phyloP scores from a whole-genome alignment of 257 asterid species.

The Fraxinus cuspidata region DNA sequence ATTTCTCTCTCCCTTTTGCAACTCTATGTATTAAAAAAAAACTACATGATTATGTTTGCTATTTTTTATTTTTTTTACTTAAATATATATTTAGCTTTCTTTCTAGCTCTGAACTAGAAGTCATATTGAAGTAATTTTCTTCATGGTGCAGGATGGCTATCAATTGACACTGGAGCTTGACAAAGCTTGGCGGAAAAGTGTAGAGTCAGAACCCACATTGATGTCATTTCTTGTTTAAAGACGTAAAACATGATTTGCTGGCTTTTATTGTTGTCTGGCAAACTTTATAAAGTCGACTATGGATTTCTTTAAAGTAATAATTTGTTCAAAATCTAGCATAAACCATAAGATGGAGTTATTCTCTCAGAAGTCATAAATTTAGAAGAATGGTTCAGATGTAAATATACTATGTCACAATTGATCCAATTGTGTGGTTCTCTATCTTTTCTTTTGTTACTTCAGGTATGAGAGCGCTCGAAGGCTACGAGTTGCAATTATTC shows the following conservation, averaged over 20 bases:
- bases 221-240: slow-evolving; percentile 59
- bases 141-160: slow-evolving; percentile 66
- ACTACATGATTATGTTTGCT: not conserved
- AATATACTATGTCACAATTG: too few relatives aligned
- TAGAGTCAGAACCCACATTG: slow-evolving; percentile 51
- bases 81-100: not conserved
- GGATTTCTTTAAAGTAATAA: not conserved
- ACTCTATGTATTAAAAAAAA: too few relatives aligned
- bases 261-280: not conserved
- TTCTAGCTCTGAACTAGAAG: slow-evolving; percentile 16
- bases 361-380: too few relatives aligned
- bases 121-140: slow-evolving; percentile 7
- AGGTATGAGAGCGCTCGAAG: slow-evolving; percentile 85
- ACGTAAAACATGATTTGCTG: slow-evolving; percentile 37
- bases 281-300: not conserved
- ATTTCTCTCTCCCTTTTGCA: not conserved
- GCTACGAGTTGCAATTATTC: slow-evolving; percentile 83
- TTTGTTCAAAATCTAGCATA: not conserved
- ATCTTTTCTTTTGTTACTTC: slow-evolving; percentile 30
- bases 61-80: too few relatives aligned
- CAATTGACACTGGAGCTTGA: slow-evolving; percentile 89
- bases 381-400: too few relatives aligned
- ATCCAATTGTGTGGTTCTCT: too few relatives aligned
- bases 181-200: slow-evolving; percentile 54
- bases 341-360: too few relatives aligned